These are phyloP conservation scores for Phytophthora chlamydospora DNA, from an alignment of 352 stramenopile species.

Conservation along the genomic window DNA sequence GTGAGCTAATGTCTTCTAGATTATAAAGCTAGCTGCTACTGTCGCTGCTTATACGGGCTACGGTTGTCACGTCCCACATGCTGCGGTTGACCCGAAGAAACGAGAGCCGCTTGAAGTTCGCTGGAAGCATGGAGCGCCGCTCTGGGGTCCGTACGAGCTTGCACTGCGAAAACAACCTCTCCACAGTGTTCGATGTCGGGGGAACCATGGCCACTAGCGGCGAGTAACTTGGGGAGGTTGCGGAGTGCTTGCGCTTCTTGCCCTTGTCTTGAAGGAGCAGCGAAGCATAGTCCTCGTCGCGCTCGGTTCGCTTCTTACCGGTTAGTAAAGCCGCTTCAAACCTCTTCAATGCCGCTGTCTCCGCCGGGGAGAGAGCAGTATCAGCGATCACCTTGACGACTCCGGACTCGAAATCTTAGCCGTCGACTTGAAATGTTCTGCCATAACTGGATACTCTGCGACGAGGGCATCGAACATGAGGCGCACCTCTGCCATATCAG, in stretches of 20 bases:
- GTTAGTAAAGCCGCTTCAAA: neutral
- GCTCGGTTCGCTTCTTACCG: neutral
- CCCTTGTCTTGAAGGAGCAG: neutral
- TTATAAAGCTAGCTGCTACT: too few relatives aligned
- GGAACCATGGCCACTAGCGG: too few relatives aligned
- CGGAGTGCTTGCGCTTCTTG: neutral
- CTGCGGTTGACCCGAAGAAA: too few relatives aligned
- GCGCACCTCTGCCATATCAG: conserved; percentile 6
- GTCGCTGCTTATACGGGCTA: too few relatives aligned
- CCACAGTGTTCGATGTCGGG: too few relatives aligned
- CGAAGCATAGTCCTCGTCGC: neutral
- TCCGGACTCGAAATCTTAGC: neutral
- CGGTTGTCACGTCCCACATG: too few relatives aligned
- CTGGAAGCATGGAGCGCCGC: too few relatives aligned
- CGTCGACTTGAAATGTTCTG: neutral
- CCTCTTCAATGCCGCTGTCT: neutral
- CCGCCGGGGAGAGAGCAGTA: neutral
- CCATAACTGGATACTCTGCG: neutral
- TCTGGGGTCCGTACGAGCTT: too few relatives aligned
- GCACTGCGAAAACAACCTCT: too few relatives aligned
- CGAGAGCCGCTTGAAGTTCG: too few relatives aligned
- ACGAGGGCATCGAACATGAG: conserved; percentile 1
- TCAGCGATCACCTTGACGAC: neutral
- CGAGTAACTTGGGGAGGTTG: too few relatives aligned
- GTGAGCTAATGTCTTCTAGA: too few relatives aligned